Evolutionary conservation across 2,329 filamentous ascomycete genomes (phyloP), one percentile per base, ranked within the genome.

Genomic region (Ophiosphaerella herpotricha): DNA sequence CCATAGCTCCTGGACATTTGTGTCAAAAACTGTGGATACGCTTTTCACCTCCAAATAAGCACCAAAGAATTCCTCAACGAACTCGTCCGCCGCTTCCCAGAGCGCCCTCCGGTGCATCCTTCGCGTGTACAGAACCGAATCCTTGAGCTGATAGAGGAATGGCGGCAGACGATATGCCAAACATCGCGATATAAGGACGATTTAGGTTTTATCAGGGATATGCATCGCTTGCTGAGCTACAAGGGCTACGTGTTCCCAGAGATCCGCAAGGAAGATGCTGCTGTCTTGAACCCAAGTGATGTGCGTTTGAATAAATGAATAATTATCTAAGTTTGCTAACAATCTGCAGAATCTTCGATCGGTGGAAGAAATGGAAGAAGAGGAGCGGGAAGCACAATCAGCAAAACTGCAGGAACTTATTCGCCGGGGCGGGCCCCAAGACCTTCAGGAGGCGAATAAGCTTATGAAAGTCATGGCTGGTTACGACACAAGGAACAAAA

Each of bases 381-480:
- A 99, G 75, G 94, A 99, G 72, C 85, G 85, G 49, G 91, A 93
- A 63, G 93, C 93, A 2, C 94, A 99, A 70, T 96, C 91, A 2
- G 94, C 94, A n/a, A 99, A 99, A 75, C 82, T 99, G 14, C 94
- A 99, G 71, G 94, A 99, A 75, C 80, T 99, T 45, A 97, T 99
- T 69, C 87, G 94, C 53, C 83, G 94, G 60, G 94, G 94, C 46
- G 87, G 90, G 4, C 94, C 94, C 23, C 89, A 95, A 57, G 94
- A 99, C 72, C 78, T 99, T 51, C 93, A 97, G 72, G 94, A 99
- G 78, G 94, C 94, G 46, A 99, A 97, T 71, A 87, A 91, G 63
- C 81, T 99, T 45, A 99, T 99, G 94, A 99, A 99, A 77, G 84
- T 99, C 60, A 97, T 99, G 94, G 94, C 94, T 45, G 94, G 94